Base-by-base conservation (phyloP, 83 land plant species). In the Larix sibirica region DNA sequence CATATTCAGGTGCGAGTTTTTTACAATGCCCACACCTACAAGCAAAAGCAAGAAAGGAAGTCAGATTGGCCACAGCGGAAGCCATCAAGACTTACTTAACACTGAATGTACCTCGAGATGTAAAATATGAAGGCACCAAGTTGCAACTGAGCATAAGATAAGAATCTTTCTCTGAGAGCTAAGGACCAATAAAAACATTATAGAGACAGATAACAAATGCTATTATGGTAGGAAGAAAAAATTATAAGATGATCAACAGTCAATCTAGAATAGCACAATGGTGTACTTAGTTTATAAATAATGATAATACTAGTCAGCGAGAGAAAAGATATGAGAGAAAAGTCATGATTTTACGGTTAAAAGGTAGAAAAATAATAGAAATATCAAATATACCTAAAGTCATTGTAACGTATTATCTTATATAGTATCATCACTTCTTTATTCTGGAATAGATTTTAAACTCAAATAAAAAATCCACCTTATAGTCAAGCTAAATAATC, bases 21-120 rank as follows among this genome's bases (percentile, higher is more conserved):
- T 97, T 95, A 88, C 99, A 97, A 84, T 97, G 99, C 18, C 99
- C 99, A 90, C 99, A 97, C 99, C 99, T 97, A 78, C 20, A 65
- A 31, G 14, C 24, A 74, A 87, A 60, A 68, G 16, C 0, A 65
- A 36, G n/a, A 86, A 40, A 23, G 62, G 58, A 75, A 50, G 58
- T 74, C n/a, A 74, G 13, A 44, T 44, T 23, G 24, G 28, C 56
- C 21, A 21, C 28, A 74, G 23, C 16, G 44, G 47, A 47, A 74
- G 5, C n/a, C 77, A 10, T 23, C 47, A 74, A 12, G 14, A 54
- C 59, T 54, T 54, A 54, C 59, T 54, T 54, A 47, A 47, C 50
- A 74, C 47, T 38, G 44, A 38, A 70, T 4, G 13, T 42, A 28
- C 44, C 47, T 70, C 20, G 6, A 20, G 40, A 1, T 1, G 6